phyloP scores from a whole-genome alignment of 345 rosid species.

The Melastoma malabathricum region DNA sequence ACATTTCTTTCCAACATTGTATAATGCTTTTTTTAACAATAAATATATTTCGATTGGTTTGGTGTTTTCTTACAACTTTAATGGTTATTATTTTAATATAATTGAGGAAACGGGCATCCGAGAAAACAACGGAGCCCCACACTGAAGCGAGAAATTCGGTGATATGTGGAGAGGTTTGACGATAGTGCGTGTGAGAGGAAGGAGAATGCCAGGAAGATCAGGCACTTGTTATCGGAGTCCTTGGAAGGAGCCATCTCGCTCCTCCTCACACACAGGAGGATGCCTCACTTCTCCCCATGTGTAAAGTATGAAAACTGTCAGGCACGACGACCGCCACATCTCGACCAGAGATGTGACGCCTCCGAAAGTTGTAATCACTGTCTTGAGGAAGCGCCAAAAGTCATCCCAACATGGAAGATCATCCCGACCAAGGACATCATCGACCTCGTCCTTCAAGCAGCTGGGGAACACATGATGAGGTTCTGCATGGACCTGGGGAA shows the following conservation, averaged over 20 bases:
- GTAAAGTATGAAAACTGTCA: slow-evolving; percentile 36
- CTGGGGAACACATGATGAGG: slow-evolving; percentile 46
- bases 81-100: too few species aligned
- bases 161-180: slow-evolving; percentile 32
- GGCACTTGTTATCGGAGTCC: slow-evolving; percentile 66
- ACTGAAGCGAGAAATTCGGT: too few species aligned
- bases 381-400: slow-evolving; percentile 27
- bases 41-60: too few species aligned
- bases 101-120: too few species aligned
- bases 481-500: slow-evolving; percentile 45
- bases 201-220: slow-evolving; percentile 38
- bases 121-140: too few species aligned
- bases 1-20: too few species aligned
- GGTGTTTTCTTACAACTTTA: too few species aligned
- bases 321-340: not conserved
- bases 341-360: slow-evolving; percentile 29
- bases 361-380: slow-evolving; percentile 18
- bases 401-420: slow-evolving; percentile 66
- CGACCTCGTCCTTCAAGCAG: slow-evolving; percentile 44
- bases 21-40: too few species aligned
- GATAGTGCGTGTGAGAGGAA: slow-evolving; percentile 42
- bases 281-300: slow-evolving; percentile 73
- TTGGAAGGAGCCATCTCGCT: slow-evolving; percentile 87
- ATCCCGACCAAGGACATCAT: slow-evolving; percentile 48
- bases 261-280: slow-evolving; percentile 46